phyloP scores from a whole-genome alignment of 495 filamentous ascomycete species.

The Aspergillus diversus region DNA sequence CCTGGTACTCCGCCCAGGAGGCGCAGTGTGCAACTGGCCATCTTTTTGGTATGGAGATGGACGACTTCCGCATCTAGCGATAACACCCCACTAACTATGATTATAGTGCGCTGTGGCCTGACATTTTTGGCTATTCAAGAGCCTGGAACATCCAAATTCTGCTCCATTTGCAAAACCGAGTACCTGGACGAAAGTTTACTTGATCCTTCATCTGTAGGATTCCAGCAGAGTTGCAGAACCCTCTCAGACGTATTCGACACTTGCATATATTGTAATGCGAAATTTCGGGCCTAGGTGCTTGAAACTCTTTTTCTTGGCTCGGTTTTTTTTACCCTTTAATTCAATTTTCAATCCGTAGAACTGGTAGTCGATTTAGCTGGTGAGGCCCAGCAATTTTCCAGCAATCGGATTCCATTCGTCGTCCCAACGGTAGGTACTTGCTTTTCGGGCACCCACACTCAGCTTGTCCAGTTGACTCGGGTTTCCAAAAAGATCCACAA shows the following conservation, averaged over 20 bases:
- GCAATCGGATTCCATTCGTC: conserved; percentile 89
- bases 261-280: conserved; percentile 59
- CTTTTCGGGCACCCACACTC: conserved; percentile 72
- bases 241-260: conserved; percentile 55
- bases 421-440: conserved; percentile 83
- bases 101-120: conserved; percentile 56
- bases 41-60: conserved; percentile 44
- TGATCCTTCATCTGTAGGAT: conserved; percentile 14
- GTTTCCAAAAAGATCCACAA: conserved; percentile 65
- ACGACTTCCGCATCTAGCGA: not conserved
- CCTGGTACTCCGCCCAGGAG: conserved; percentile 39
- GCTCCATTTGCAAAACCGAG: conserved; percentile 51
- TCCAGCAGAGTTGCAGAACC: conserved; percentile 26
- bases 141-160: conserved; percentile 58
- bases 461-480: conserved; percentile 60
- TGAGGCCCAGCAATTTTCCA: conserved; percentile 64
- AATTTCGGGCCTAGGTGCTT: conserved; percentile 39
- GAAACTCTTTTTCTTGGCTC: not conserved
- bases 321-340: not conserved
- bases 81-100: conserved; percentile 1
- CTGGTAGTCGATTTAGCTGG: conserved; percentile 34
- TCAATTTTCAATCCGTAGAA: not conserved
- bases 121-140: conserved; percentile 59
- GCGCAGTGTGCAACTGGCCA: conserved; percentile 53
- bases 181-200: conserved; percentile 53